phyloP scores from a whole-genome alignment of 345 rosid genomes.

The Eucalyptus globulus region DNA sequence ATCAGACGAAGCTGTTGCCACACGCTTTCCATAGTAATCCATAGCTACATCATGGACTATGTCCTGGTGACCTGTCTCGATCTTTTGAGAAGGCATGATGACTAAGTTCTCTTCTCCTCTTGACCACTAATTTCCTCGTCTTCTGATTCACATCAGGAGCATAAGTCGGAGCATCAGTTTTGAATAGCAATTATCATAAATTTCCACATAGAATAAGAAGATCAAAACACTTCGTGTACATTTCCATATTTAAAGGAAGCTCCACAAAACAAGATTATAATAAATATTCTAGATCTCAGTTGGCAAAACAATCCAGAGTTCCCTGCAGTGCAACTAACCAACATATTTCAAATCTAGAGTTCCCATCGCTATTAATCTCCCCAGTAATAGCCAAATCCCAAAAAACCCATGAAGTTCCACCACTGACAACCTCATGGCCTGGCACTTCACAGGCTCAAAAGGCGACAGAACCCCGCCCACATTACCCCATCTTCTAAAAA shows the following conservation, averaged over 20 bases:
- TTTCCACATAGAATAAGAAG: neutral
- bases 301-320: neutral
- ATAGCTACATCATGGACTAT: slow-evolving; percentile 44
- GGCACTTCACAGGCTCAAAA: neutral
- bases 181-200: neutral
- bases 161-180: neutral
- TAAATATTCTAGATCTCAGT: neutral
- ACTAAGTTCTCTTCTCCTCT: neutral
- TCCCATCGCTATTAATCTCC: neutral
- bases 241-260: neutral
- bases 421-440: neutral
- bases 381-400: neutral
- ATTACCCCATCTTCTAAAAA: neutral
- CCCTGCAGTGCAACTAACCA: neutral
- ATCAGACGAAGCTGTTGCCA: slow-evolving; percentile 57
- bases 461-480: neutral
- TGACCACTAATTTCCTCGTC: neutral
- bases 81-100: slow-evolving; percentile 45
- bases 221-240: neutral
- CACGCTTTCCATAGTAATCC: slow-evolving; percentile 60
- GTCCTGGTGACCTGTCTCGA: slow-evolving; percentile 52
- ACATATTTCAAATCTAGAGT: neutral
- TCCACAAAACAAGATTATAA: neutral
- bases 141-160: neutral
- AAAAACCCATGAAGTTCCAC: neutral